phyloP scores from a whole-genome alignment of 345 rosid genomes.

The Aurinia saxatilis region DNA sequence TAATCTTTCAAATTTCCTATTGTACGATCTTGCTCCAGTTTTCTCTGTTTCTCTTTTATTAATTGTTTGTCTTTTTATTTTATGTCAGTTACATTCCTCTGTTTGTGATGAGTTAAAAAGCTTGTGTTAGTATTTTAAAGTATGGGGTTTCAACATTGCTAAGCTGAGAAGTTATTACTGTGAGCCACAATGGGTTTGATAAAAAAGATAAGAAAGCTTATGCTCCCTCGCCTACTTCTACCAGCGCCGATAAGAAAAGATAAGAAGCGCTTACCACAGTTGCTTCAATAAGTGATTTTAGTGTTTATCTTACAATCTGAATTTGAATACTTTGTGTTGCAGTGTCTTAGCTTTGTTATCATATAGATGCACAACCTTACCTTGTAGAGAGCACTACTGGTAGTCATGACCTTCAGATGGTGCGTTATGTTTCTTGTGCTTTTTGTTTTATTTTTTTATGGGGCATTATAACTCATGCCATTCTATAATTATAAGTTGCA shows the following conservation, averaged over 20 bases:
- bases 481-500: neutral
- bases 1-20: too few species aligned
- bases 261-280: constrained; percentile 63
- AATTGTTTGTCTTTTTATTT: too few species aligned
- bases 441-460: neutral
- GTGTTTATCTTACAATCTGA: too few species aligned
- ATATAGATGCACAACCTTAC: constrained; percentile 87
- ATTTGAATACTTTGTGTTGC: too few species aligned
- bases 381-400: constrained; percentile 89
- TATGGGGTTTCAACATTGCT: neutral
- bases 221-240: constrained; percentile 48
- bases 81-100: too few species aligned
- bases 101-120: too few species aligned
- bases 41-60: too few species aligned
- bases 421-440: constrained; percentile 16
- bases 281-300: constrained; percentile 83
- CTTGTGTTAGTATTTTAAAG: too few species aligned
- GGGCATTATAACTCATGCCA: too few species aligned
- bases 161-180: constrained; percentile 3
- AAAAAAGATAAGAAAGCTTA: constrained; percentile 29
- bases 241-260: constrained; percentile 65
- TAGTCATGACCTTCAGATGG: constrained; percentile 97
- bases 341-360: too few species aligned
- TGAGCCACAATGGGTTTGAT: constrained; percentile 31
- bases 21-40: too few species aligned